Base-by-base conservation (phyloP, 2,329 filamentous ascomycete genomes). In the Epicoccum sorghinum region DNA sequence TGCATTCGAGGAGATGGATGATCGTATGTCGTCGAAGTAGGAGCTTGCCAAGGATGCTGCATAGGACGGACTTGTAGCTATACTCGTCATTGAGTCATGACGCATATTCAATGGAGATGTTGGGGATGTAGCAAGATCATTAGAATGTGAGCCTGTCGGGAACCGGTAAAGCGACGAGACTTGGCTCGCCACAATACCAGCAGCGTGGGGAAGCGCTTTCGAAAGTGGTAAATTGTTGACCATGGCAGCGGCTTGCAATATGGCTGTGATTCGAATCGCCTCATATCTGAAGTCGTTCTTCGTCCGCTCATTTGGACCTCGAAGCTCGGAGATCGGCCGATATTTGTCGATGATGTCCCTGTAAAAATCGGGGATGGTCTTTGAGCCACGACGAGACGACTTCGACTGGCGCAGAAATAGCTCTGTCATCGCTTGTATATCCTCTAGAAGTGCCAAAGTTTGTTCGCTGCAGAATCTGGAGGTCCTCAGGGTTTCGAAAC, bases 221-320 rank as follows among this genome's bases (percentile, higher is more conserved):
- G 73, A 74, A 1, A 75, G 52, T 1, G 68, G 65, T 0, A 61
- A 45, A 2, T 66, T 57, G 7, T 59, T 51, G 1, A 67, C 48
- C 23, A 76, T 70, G 1, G 73, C 70, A 4, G 60, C 67, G 7
- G 73, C 70, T 58, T 68, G 68, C 10, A 76, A 57, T 8, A 71
- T 45, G 5, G 67, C 60, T 1, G 69, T 55, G 10, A 75, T 60
- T 0, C 74, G 71, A n/a, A 71, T 61, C 1, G 71, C 71, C 45
- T 76, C 73, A 53, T 75, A 75, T 40, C 58, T 71, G 64, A 65
- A 69, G 37, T 72, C 71, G 5, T 46, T 50, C 9, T 46, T 12
- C 5, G 55, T 67, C 1, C 32, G 32, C 10, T 33, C 32, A 12
- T 33, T 33, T 12, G 61, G 41, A 7, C 48, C 58, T 12, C 44